Percentiles rank a stretch among this genome's conserved stretches.
These are phyloP conservation scores for Lumnitzera racemosa DNA, from an alignment of 345 rosid species.

Conservation along the genomic window DNA sequence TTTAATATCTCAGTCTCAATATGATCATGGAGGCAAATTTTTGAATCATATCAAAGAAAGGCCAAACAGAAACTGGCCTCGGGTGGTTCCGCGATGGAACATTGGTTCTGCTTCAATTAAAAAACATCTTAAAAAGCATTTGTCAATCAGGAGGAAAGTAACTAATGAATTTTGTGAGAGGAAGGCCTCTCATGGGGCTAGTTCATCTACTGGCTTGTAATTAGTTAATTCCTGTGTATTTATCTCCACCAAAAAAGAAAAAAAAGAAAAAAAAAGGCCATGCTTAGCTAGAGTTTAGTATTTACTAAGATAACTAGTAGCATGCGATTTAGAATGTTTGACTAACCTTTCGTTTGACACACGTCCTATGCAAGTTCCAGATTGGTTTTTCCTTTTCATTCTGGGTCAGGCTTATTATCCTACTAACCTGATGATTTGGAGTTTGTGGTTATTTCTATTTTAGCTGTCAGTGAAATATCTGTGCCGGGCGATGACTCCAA, in stretches of 20 bases:
- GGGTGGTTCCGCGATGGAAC: constrained; percentile 11
- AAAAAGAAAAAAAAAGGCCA: too few relatives aligned
- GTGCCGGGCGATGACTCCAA: too few relatives aligned
- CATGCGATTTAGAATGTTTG: too few relatives aligned
- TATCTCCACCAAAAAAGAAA: not conserved
- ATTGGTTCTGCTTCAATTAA: constrained; percentile 34
- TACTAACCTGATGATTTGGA: too few relatives aligned
- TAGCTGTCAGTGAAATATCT: too few relatives aligned
- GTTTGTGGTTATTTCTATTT: too few relatives aligned
- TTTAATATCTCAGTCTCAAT: constrained; percentile 33
- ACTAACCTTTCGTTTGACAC: too few relatives aligned
- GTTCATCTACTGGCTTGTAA: constrained; percentile 12
- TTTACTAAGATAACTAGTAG: too few relatives aligned
- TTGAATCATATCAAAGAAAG: constrained; percentile 25
- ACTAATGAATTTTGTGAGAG: constrained; percentile 21
- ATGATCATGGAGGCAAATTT: constrained; percentile 17
- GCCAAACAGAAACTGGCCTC: constrained; percentile 33
- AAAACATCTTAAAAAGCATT: constrained; percentile 42
- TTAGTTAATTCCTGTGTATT: constrained; percentile 3
- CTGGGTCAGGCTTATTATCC: too few relatives aligned
- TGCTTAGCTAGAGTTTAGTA: too few relatives aligned
- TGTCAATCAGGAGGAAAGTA: constrained; percentile 23
- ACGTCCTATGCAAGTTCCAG: too few relatives aligned
- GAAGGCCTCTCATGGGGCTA: constrained; percentile 2
- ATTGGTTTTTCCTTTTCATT: too few relatives aligned